Conservation (phyloP, 441 rosid species). For the Eugenia klotzschiana region DNA sequence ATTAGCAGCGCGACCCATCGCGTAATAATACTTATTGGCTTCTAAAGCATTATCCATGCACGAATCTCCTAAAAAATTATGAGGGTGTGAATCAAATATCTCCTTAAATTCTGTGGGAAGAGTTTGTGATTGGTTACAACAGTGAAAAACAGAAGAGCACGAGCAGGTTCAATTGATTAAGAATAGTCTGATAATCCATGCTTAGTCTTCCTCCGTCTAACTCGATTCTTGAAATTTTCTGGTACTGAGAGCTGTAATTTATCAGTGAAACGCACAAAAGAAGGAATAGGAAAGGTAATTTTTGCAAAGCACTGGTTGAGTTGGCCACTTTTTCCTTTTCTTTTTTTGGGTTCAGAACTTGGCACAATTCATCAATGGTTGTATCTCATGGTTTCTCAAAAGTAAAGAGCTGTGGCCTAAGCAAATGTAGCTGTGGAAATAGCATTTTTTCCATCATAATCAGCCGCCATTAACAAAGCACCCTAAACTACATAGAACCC, state of each 20-base stretch:
- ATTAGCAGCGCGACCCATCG: background rate
- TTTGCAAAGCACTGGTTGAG: background rate
- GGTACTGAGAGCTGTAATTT: background rate
- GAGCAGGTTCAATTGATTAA: background rate
- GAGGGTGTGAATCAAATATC: background rate
- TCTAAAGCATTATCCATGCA: background rate
- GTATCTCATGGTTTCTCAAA: background rate
- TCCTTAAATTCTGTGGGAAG: background rate
- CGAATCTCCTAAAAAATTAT: background rate
- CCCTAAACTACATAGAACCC: background rate
- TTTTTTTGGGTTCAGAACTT: too few species aligned
- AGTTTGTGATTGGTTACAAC: background rate
- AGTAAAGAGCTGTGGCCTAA: background rate
- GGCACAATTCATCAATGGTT: too few species aligned
- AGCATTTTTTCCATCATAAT: background rate
- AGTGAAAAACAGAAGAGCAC: background rate
- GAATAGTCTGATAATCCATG: too few species aligned
- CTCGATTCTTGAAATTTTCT: background rate
- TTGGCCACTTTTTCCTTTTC: too few species aligned
- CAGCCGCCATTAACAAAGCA: background rate
- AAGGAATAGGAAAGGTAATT: background rate
- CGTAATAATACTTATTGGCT: background rate
- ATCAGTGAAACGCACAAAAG: background rate
- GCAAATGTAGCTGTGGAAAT: background rate
- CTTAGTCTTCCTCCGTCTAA: background rate